Base-by-base conservation (phyloP, 2,329 filamentous ascomycete genomes). In the Phialophora verrucosa region DNA sequence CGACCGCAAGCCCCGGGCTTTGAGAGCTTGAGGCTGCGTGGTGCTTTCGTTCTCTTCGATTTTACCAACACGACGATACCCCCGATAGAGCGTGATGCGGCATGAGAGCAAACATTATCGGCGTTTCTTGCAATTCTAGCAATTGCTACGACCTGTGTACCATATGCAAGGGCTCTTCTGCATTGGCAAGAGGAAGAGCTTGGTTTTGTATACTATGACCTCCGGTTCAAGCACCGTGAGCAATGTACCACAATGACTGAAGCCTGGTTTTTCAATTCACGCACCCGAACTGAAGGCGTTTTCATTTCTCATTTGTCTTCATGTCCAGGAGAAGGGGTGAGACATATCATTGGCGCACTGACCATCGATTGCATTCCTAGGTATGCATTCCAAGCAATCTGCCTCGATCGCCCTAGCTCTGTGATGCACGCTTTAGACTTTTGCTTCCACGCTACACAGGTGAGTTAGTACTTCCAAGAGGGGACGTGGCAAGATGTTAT, bases 1-100 rank as follows among this genome's bases (percentile, higher is more conserved):
- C 68, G 14, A 70, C 68, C 5, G 60, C 55, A 17, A 68, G 65
- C 54, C 68, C 68, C 12, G 68, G 63, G 62, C 23, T 66, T 31
- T 70, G 51, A 69, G 31, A 23, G 20, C 31, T 62, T 32, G 8
- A 49, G 32, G 35, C 29, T 35, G 5, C 31, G 25, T 32, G 12
- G 47, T 25, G 27, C 29, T 59, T 56, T 62, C 58, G 54, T 38
- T 14, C 58, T 57, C 17, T 54, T 59, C 49, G 17, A 32, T 63
- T 59, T 62, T 55, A 29, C 50, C 51, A 49, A 29, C 35, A 64
- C 51, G 31, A 62, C 58, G 29, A 63, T 38, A 60, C 58, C 63
- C 63, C 51, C 66, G 59, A 62, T 63, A 59, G 63, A 66, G 44
- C 57, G 44, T 65, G 38, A 64, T 49, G 59, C 27, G 38, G 29